Conservation (phyloP, 139 green algal genomes). For the Chlorella sp. region DNA sequence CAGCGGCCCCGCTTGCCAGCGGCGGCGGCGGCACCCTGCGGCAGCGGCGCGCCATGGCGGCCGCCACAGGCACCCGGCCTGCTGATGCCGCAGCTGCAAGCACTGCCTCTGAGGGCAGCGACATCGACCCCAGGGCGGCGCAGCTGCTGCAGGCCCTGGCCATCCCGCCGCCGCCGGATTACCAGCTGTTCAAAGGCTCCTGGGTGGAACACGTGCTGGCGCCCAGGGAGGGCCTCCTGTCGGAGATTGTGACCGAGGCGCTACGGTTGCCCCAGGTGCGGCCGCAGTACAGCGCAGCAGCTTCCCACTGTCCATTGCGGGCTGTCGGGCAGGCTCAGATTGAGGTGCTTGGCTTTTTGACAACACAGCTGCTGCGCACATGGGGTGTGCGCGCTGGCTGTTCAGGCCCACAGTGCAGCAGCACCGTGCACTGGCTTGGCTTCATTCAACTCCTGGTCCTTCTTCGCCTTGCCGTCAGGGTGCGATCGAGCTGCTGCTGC, state of each 20-base stretch:
- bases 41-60: background rate
- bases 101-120: background rate
- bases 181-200: background rate
- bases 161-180: conserved; percentile 7
- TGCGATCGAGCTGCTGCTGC: conserved; percentile 61
- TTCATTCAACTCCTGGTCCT: background rate
- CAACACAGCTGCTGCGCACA: too few species aligned
- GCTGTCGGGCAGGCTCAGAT: too few species aligned
- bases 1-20: background rate
- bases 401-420: background rate
- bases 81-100: background rate
- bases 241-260: conserved; percentile 27
- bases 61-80: background rate
- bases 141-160: conserved; percentile 14
- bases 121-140: background rate
- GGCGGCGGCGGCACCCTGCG: background rate
- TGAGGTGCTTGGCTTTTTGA: too few species aligned
- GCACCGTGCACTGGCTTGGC: too few species aligned
- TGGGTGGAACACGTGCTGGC: conserved; percentile 43
- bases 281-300: background rate
- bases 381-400: too few species aligned
- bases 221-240: conserved; percentile 10
- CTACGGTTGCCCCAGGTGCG: conserved; percentile 25
- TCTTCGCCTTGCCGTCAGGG: conserved; percentile 11
- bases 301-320: too few species aligned